Evolutionary conservation across 2,329 filamentous ascomycete genomes (phyloP).

Genomic region (Fusarium sp.): DNA sequence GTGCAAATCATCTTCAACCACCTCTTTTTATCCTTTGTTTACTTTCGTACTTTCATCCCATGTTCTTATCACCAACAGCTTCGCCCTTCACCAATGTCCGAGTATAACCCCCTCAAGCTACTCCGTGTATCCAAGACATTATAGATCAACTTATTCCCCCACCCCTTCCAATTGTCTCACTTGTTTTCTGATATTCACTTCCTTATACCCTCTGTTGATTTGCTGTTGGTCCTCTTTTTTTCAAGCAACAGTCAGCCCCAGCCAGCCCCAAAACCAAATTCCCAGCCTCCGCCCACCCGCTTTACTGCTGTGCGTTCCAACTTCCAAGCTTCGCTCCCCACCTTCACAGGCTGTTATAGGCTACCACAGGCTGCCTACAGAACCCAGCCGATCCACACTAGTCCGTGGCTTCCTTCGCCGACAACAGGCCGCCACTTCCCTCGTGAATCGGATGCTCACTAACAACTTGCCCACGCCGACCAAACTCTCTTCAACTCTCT

Average conservation of each 20-base stretch:
- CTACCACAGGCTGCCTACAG: neutral
- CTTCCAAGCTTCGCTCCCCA: constrained; percentile 27
- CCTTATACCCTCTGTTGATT: neutral
- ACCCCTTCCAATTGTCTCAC: constrained; percentile 29
- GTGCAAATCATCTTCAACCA: neutral
- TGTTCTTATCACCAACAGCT: neutral
- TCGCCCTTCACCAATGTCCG: constrained; percentile 7
- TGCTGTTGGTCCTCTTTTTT: neutral
- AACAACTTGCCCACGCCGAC: constrained; percentile 14
- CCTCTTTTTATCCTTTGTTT: constrained; percentile 24
- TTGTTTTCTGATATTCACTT: neutral
- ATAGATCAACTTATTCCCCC: constrained; percentile 25
- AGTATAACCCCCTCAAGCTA: neutral
- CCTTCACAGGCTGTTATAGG: neutral
- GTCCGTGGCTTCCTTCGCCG: constrained; percentile 26
- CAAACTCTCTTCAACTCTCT: neutral
- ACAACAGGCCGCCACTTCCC: constrained; percentile 34
- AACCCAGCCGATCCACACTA: constrained; percentile 22
- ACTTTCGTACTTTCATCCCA: constrained; percentile 12
- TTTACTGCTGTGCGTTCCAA: constrained; percentile 34
- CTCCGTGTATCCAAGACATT: constrained; percentile 25
- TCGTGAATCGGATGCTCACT: constrained; percentile 27
- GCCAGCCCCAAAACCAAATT: constrained; percentile 2
- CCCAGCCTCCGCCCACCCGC: constrained; percentile 25
- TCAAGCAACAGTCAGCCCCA: constrained; percentile 12